Percentiles rank a stretch among this genome's conserved stretches.
These are phyloP conservation scores for Penicillium manginii DNA, from an alignment of 495 filamentous ascomycete genomes.

Conservation along the genomic window DNA sequence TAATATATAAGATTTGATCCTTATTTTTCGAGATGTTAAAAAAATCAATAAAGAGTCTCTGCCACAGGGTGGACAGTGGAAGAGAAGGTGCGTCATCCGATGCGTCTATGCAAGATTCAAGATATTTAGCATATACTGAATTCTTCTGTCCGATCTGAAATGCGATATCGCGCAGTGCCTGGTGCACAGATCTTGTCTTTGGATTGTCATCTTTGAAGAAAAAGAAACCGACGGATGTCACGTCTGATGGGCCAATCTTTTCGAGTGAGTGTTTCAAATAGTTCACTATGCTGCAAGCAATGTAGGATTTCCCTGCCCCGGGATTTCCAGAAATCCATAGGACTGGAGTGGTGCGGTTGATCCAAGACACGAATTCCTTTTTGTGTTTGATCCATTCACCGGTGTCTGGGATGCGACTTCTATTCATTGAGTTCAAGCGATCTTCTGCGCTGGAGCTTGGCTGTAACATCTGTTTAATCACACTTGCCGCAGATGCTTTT, in stretches of 20 bases:
- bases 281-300: conserved; percentile 29
- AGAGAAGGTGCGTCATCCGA: conserved; percentile 28
- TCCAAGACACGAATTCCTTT: conserved; percentile 29
- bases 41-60: conserved; percentile 31
- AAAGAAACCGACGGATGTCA: conserved; percentile 33
- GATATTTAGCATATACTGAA: conserved; percentile 30
- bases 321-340: conserved; percentile 36
- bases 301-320: conserved; percentile 36
- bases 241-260: conserved; percentile 6
- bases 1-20: conserved; percentile 28
- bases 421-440: conserved; percentile 24
- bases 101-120: conserved; percentile 11
- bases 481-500: conserved; percentile 9
- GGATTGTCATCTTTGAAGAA: conserved; percentile 37
- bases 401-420: conserved; percentile 30
- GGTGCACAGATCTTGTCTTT: conserved; percentile 27
- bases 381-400: conserved; percentile 40
- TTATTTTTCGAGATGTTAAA: conserved; percentile 17
- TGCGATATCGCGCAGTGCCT: conserved; percentile 32
- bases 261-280: conserved; percentile 9
- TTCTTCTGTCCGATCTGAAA: conserved; percentile 36
- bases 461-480: not conserved
- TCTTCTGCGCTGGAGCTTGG: conserved; percentile 12
- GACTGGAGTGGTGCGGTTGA: conserved; percentile 25
- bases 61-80: conserved; percentile 29